phyloP scores from a whole-genome alignment of 2,329 filamentous ascomycete genomes.

The Monosporascus ibericus region DNA sequence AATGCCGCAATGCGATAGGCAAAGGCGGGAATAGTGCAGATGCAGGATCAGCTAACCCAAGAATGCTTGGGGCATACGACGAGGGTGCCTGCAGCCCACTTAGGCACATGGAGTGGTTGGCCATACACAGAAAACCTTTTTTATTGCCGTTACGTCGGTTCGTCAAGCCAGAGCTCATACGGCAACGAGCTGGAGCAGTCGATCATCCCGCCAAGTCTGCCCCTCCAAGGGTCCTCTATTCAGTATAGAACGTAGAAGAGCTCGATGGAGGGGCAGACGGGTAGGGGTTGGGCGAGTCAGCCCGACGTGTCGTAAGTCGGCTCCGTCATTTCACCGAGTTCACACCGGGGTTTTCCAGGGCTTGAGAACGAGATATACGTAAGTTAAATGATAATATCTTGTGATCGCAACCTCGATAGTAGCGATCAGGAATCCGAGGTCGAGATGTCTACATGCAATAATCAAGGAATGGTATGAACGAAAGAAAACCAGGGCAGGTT shows the following conservation, averaged over 20 bases:
- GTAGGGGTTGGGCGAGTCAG: conserved; percentile 6
- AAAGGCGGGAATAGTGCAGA: conserved; percentile 14
- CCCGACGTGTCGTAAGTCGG: conserved; percentile 4
- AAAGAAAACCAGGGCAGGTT: background rate
- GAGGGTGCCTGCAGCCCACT: conserved; percentile 18
- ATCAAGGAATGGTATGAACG: background rate
- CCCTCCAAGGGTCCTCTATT: conserved; percentile 12
- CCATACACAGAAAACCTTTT: conserved; percentile 9
- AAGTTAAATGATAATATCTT: conserved; percentile 3
- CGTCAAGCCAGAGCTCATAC: background rate
- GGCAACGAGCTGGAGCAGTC: background rate
- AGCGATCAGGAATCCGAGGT: too few species aligned
- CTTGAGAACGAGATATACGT: background rate
- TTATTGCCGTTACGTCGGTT: background rate
- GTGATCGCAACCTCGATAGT: conserved; percentile 1
- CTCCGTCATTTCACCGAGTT: conserved; percentile 17
- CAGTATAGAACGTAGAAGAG: background rate
- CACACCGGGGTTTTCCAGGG: conserved; percentile 7
- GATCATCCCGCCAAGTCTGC: conserved; percentile 4
- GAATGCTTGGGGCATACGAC: conserved; percentile 8
- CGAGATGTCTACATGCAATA: too few species aligned
- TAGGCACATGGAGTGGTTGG: background rate
- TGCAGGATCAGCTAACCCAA: conserved; percentile 11
- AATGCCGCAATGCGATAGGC: conserved; percentile 16
- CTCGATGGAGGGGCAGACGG: conserved; percentile 8